Evolutionary conservation across 1,139 yeast species (phyloP).

Genomic region (Magnusiomyces starmeri): DNA sequence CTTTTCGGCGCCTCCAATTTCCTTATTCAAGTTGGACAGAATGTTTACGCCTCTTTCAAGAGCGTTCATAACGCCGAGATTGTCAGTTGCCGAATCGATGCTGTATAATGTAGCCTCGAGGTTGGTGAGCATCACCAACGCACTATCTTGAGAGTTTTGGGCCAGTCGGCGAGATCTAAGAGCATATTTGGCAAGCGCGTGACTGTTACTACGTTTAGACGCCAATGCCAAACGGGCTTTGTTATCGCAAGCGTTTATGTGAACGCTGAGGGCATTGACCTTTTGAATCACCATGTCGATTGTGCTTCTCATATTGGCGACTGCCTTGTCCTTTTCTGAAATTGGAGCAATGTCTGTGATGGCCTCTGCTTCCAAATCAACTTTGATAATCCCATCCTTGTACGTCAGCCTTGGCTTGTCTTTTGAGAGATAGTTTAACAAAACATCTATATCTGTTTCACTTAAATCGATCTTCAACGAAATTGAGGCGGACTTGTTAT

Average conservation of each 20-base stretch:
- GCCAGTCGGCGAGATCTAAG: conserved; percentile 25
- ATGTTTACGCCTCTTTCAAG: conserved; percentile 29
- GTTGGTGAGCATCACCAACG: conserved; percentile 29
- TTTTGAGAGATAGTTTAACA: conserved; percentile 27
- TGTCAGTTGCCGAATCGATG: conserved; percentile 27
- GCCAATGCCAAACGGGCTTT: conserved; percentile 26
- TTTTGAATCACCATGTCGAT: conserved; percentile 24
- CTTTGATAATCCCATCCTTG: conserved; percentile 22
- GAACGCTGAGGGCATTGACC: conserved; percentile 23
- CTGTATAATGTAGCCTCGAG: conserved; percentile 30
- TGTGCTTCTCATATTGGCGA: conserved; percentile 28
- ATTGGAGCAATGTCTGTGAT: conserved; percentile 16
- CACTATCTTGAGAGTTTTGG: conserved; percentile 26
- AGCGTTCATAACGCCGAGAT: conserved; percentile 27
- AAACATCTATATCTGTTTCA: conserved; percentile 25
- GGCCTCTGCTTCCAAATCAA: conserved; percentile 12
- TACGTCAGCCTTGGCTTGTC: conserved; percentile 22
- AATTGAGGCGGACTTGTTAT: neutral
- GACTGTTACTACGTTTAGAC: conserved; percentile 21
- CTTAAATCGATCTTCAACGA: neutral
- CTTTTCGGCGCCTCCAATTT: conserved; percentile 32
- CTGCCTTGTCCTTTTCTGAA: conserved; percentile 30
- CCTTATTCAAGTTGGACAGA: conserved; percentile 29
- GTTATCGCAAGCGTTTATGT: conserved; percentile 20
- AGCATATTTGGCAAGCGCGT: conserved; percentile 27